Percentiles rank a stretch among this genome's conserved stretches.
These are phyloP conservation scores for Trichoderma arundinaceum DNA, from an alignment of 2,329 filamentous ascomycete genomes.

Conservation along the genomic window DNA sequence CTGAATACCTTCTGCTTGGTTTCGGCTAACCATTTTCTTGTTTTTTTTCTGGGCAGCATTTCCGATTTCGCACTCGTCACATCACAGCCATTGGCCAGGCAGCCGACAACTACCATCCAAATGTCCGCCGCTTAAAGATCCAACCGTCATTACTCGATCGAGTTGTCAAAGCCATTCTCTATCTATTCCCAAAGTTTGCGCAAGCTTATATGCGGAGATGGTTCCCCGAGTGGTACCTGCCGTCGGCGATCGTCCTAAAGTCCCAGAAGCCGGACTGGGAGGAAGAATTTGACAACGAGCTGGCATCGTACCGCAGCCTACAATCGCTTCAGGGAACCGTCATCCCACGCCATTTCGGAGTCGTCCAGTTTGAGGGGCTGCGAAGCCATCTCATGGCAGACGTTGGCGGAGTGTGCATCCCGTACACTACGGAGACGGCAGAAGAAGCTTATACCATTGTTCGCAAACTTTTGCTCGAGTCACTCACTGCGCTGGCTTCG, in stretches of 20 bases:
- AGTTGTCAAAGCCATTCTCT: constrained; percentile 27
- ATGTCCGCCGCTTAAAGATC: constrained; percentile 34
- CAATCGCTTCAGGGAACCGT: constrained; percentile 37
- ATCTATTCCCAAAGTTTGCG: constrained; percentile 29
- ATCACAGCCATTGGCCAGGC: constrained; percentile 30
- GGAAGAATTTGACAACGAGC: constrained; percentile 39
- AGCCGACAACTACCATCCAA: constrained; percentile 32
- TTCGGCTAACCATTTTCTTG: neutral
- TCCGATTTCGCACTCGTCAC: constrained; percentile 30
- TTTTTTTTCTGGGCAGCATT: constrained; percentile 9
- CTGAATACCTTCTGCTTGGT: fast-evolving
- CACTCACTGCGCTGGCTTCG: constrained; percentile 36
- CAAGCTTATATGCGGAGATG: constrained; percentile 23
- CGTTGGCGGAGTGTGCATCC: constrained; percentile 35
- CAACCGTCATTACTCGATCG: constrained; percentile 24
- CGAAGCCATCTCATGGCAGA: constrained; percentile 39
- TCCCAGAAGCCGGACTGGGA: constrained; percentile 38
- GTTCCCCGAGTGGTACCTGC: constrained; percentile 35
- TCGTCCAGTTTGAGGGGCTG: constrained; percentile 33
- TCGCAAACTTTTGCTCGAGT: constrained; percentile 39
- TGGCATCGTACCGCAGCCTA: constrained; percentile 35
- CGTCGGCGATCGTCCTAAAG: constrained; percentile 35
- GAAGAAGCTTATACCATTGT: constrained; percentile 33
- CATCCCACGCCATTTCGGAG: constrained; percentile 37
- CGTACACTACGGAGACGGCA: constrained; percentile 35